phyloP scores from a whole-genome alignment of 108 stramenopile species.

The Cyclotella cryptica region DNA sequence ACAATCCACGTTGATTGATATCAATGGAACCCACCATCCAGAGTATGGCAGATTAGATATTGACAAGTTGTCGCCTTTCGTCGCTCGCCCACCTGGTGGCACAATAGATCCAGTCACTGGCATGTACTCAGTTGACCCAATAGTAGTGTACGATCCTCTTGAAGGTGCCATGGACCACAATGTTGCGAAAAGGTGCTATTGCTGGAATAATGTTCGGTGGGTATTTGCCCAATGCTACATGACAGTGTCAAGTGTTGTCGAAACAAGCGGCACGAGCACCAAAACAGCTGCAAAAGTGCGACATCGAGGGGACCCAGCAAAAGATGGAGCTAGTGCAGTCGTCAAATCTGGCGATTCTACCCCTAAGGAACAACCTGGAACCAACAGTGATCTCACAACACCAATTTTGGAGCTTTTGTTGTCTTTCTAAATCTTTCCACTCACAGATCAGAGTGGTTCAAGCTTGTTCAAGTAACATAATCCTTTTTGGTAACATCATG shows the following conservation, averaged over 20 bases:
- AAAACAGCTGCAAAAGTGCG: conserved; percentile 14
- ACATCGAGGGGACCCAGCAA: neutral
- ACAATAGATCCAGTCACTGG: conserved; percentile 82
- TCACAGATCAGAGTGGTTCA: too few species aligned
- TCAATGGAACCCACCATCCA: conserved; percentile 63
- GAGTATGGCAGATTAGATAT: conserved; percentile 53
- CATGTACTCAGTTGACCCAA: conserved; percentile 86
- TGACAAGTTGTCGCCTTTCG: conserved; percentile 66
- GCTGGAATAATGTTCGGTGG: conserved; percentile 85
- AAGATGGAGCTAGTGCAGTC: conserved; percentile 7
- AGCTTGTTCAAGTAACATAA: too few species aligned
- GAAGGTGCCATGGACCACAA: conserved; percentile 85
- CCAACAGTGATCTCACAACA: conserved; percentile 12
- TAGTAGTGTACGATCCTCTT: conserved; percentile 87
- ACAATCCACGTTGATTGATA: conserved; percentile 75
- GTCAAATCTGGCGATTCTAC: conserved; percentile 2
- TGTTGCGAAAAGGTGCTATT: conserved; percentile 84
- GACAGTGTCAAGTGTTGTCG: conserved; percentile 81
- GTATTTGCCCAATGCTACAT: conserved; percentile 88
- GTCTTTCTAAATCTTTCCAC: conserved; percentile 30
- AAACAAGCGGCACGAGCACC: conserved; percentile 53
- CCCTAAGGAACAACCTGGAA: conserved; percentile 5
- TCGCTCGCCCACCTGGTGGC: conserved; percentile 66
- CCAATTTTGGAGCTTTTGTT: conserved; percentile 48
- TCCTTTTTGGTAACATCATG: too few species aligned